Base-by-base conservation (phyloP, 371 early-diverging fungal species). In the Mucor sp. region DNA sequence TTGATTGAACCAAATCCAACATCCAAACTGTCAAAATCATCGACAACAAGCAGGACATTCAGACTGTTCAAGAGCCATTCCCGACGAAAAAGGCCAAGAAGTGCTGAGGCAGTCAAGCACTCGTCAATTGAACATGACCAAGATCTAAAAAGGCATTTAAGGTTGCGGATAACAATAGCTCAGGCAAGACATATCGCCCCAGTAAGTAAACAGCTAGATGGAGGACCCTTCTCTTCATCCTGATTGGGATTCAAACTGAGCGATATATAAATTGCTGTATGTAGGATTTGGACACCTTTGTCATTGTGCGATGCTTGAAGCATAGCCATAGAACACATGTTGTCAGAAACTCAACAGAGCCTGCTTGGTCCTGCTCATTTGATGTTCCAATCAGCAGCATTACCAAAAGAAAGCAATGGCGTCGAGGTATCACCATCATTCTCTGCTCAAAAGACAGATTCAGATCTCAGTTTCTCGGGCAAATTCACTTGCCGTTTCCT, bases 311-410 rank as follows among this genome's bases (percentile, higher is more conserved):
- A 11, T 66, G 84, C 58, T 87, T 87, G 0, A 83, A 79, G 30
- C 82, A 85, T 57, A 83, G 76, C 23, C 79, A 82, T 60, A 80
- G 82, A 8, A 90, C 93, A 14, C 74, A 85, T 37, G 86, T 89
- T n/a, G 63, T 87, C 44, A 70, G 74, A 63, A 80, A 85, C 59
- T 85, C 78, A 5, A 72, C 89, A 17, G 82, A 85, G 44, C 93
- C 93, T 0, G 74, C 76, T 37, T 92, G 93, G 91, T 82, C 89
- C 33, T 83, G 76, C 14, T 65, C 80, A 56, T 89, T 89, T 69
- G 87, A 86, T 47, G 74, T 90, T 76, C 53, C 66, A 15, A 33
- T 65, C 23, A 23, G 32, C 27, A 35, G 48, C 25, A 50, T 28
- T 27, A 32, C 19, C 47, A 58, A 58, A 25, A 58, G 19, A 27